Evolutionary conservation across 2,329 filamentous ascomycete genomes (phyloP).

Genomic region (Nemania diffusa): DNA sequence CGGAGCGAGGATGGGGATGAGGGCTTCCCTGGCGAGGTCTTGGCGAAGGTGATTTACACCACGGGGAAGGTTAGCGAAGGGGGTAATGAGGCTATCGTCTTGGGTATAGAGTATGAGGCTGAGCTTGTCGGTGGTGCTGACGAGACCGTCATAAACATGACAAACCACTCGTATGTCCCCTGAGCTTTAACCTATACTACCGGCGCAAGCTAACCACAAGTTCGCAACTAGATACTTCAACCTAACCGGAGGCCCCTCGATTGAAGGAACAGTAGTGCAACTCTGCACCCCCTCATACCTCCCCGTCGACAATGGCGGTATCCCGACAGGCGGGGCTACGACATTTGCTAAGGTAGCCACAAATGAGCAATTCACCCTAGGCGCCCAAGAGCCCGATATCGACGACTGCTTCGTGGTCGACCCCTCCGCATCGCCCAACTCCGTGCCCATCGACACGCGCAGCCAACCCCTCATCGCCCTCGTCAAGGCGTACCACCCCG

Average conservation of each 20-base stretch:
- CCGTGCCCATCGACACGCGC: conserved; percentile 74
- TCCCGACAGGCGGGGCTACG: conserved; percentile 76
- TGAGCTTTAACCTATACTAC: neutral
- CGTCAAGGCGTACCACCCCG: conserved; percentile 77
- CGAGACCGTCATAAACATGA: conserved; percentile 93
- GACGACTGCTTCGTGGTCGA: conserved; percentile 92
- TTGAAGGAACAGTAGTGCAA: conserved; percentile 72
- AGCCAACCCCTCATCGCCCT: conserved; percentile 70
- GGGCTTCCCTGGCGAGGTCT: conserved; percentile 87
- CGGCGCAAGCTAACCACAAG: neutral
- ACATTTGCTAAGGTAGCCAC: conserved; percentile 73
- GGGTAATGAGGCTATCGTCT: conserved; percentile 72
- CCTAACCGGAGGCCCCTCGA: conserved; percentile 63
- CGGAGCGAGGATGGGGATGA: conserved; percentile 84
- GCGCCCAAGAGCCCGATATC: conserved; percentile 76
- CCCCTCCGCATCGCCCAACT: conserved; percentile 60
- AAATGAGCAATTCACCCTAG: conserved; percentile 76
- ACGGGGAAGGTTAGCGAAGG: conserved; percentile 72
- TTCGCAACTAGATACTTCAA: conserved; percentile 68
- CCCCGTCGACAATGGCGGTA: conserved; percentile 76
- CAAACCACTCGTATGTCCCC: conserved; percentile 83
- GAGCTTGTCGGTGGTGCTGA: conserved; percentile 80
- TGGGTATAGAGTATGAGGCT: conserved; percentile 91
- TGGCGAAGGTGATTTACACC: conserved; percentile 81
- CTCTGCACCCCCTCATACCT: conserved; percentile 74